A percentile compares a stretch with the other conserved stretches of the same genome.
Conservation (phyloP, 306 rosid genomes). For the Trifolium dubium region DNA sequence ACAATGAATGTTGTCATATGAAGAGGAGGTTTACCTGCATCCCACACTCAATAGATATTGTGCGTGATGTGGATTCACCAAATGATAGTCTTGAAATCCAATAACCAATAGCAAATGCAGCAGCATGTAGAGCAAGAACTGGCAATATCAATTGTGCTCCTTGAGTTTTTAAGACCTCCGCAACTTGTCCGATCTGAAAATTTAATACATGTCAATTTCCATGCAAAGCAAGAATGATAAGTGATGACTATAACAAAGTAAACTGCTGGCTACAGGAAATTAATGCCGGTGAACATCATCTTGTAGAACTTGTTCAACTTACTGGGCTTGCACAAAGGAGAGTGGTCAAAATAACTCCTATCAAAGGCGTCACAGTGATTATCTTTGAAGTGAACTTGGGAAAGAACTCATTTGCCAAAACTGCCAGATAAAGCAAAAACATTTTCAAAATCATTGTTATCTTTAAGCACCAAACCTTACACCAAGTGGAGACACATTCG, state of each 20-base stretch:
- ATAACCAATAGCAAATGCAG: conserved; percentile 88
- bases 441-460: conserved; percentile 23
- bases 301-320: conserved; percentile 45
- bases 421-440: conserved; percentile 60
- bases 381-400: conserved; percentile 94
- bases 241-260: conserved; percentile 12
- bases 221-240: conserved; percentile 27
- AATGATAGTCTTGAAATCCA: conserved; percentile 82
- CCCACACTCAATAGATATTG: conserved; percentile 95
- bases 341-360: conserved; percentile 92
- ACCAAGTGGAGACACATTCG: conserved; percentile 16
- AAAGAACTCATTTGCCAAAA: conserved; percentile 86
- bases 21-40: conserved; percentile 72
- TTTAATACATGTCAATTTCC: conserved; percentile 33
- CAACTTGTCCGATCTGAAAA: conserved; percentile 85
- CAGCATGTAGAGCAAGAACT: conserved; percentile 79
- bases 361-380: conserved; percentile 67
- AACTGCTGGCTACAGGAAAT: conserved; percentile 27
- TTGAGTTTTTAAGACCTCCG: conserved; percentile 85
- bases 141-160: conserved; percentile 84
- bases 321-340: conserved; percentile 96
- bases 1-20: neutral
- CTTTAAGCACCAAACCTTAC: conserved; percentile 28
- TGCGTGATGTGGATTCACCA: conserved; percentile 98
- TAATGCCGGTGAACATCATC: neutral